Conservation (phyloP, 306 rosid genomes). For the Abrus pulchellus region DNA sequence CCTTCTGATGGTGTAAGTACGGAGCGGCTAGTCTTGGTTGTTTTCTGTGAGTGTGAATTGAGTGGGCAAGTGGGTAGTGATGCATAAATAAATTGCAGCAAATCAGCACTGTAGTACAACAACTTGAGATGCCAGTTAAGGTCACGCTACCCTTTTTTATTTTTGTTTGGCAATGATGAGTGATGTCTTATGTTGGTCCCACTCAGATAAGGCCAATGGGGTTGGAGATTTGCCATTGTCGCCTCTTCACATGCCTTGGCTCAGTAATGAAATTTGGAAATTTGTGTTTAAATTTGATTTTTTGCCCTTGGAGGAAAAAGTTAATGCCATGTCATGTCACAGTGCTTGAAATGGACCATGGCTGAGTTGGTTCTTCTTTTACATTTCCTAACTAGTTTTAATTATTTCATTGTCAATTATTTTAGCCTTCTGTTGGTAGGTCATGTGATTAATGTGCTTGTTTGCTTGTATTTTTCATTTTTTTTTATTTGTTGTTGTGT, state of each 20-base stretch:
- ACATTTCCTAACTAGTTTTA: not conserved
- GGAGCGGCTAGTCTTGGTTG: constrained; percentile 7
- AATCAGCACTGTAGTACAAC: not conserved
- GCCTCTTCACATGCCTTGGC: not conserved
- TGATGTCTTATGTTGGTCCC: constrained; percentile 33
- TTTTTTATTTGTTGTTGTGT: not conserved
- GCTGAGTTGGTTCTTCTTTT: not conserved
- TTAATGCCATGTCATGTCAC: not conserved
- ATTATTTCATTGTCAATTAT: not conserved
- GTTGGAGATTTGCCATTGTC: not conserved
- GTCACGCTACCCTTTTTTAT: constrained; percentile 6
- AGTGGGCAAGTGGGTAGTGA: constrained; percentile 25
- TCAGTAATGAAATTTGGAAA: not conserved
- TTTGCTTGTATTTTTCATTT: not conserved
- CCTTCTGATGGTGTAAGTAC: not conserved
- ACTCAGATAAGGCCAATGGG: not conserved
- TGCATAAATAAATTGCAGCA: constrained; percentile 16
- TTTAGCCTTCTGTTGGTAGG: not conserved
- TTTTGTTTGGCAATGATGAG: not conserved
- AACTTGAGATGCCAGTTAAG: constrained; percentile 31
- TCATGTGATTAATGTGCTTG: not conserved
- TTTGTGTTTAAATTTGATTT: not conserved
- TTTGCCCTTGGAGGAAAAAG: not conserved
- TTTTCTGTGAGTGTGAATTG: not conserved
- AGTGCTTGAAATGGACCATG: not conserved